Evolutionary conservation across 371 early-diverging fungal genomes (phyloP).

Genomic region (Mortierella sp.): DNA sequence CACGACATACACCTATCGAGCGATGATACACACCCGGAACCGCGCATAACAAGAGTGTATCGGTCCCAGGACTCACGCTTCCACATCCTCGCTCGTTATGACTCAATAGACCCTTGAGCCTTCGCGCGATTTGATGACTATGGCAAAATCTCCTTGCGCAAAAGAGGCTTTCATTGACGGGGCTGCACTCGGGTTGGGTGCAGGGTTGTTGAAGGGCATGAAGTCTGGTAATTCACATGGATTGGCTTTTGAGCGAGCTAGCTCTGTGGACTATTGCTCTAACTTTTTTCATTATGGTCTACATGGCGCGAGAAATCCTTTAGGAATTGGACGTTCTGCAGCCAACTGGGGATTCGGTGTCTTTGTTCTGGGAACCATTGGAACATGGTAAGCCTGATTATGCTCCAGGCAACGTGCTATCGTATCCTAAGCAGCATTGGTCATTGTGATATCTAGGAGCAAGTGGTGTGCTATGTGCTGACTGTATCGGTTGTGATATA

Average conservation of each 20-base stretch:
- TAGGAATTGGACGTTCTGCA: conserved; percentile 35
- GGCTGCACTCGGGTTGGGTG: conserved; percentile 40
- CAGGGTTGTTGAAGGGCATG: conserved; percentile 43
- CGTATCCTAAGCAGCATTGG: no score
- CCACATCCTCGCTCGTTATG: neutral
- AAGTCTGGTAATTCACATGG: conserved; percentile 16
- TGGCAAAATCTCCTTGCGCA: conserved; percentile 48
- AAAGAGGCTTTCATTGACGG: conserved; percentile 53
- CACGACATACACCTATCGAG: neutral
- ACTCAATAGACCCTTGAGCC: conserved; percentile 36
- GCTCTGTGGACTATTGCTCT: neutral
- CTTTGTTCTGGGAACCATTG: conserved; percentile 46
- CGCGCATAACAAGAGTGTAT: no score
- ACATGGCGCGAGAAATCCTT: no score
- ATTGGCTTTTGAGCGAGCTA: neutral
- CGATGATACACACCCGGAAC: neutral
- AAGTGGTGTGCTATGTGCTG: neutral
- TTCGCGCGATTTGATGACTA: conserved; percentile 39
- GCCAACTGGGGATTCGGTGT: conserved; percentile 52
- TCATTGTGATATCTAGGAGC: no score
- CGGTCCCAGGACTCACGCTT: neutral
- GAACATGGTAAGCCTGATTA: conserved; percentile 47
- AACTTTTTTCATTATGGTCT: no score
- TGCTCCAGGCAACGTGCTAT: no score
- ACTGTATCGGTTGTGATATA: neutral